Conservation (phyloP, 2,329 filamentous ascomycete genomes). For the Dactylellina cionopaga region DNA sequence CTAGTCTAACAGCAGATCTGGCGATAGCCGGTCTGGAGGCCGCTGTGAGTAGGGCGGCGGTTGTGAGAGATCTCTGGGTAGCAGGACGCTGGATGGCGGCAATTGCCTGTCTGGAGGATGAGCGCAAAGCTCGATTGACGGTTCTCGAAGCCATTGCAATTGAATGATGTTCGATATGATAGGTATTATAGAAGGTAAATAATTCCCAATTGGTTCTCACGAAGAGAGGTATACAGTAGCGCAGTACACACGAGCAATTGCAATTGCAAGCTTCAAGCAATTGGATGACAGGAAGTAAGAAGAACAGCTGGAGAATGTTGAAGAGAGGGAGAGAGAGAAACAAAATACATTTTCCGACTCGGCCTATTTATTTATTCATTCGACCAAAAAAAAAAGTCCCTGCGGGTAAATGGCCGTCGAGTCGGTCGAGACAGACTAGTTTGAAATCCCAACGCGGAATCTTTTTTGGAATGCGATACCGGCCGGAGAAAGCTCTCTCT, state of each 20-base stretch:
- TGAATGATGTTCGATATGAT: not conserved
- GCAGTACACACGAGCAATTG: slow-evolving; percentile 10
- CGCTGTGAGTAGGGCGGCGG: slow-evolving; percentile 41
- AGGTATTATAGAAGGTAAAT: not conserved
- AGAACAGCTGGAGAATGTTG: not conserved
- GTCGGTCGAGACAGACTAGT: slow-evolving; percentile 6
- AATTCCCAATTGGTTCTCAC: not conserved
- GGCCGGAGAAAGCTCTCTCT: slow-evolving; percentile 45
- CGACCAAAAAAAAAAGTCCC: not conserved
- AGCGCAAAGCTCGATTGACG: slow-evolving; percentile 37
- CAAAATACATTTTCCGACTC: slow-evolving; percentile 31
- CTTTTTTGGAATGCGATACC: slow-evolving; percentile 37
- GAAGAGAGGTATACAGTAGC: not conserved
- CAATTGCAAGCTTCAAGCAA: slow-evolving; percentile 6
- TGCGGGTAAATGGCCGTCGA: slow-evolving; percentile 46
- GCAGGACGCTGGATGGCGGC: slow-evolving; percentile 27
- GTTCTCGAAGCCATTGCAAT: slow-evolving; percentile 49
- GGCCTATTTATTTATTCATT: slow-evolving; percentile 47
- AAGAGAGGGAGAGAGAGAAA: slow-evolving; percentile 18
- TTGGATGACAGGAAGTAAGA: slow-evolving; percentile 21
- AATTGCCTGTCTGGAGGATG: slow-evolving; percentile 48
- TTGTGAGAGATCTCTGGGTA: slow-evolving; percentile 44
- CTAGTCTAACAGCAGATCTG: slow-evolving; percentile 63
- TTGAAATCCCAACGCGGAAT: slow-evolving; percentile 10
- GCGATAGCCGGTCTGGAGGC: slow-evolving; percentile 62